Evolutionary conservation across 495 filamentous ascomycete genomes (phyloP).

Genomic region (Talaromyces thailandensis): DNA sequence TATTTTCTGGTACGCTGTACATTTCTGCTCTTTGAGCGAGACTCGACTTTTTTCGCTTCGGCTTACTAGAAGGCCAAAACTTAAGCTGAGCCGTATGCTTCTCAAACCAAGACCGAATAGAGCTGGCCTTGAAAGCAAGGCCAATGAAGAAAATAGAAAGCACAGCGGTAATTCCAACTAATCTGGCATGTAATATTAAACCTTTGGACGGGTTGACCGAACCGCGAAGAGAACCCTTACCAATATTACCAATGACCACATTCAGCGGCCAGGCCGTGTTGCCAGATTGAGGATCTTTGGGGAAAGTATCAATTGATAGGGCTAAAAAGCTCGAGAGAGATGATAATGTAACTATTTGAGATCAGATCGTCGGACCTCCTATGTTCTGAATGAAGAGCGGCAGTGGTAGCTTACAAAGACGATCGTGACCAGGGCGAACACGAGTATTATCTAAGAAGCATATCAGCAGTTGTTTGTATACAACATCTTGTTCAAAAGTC

Average conservation of each 20-base stretch:
- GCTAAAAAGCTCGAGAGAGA: neutral
- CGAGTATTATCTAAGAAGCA: neutral
- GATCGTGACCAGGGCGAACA: neutral
- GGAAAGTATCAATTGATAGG: neutral
- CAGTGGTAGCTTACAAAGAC: neutral
- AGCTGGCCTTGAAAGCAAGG: neutral
- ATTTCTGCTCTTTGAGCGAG: too few species aligned
- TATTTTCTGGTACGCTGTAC: too few species aligned
- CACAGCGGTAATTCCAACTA: too few species aligned
- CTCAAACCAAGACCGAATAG: neutral
- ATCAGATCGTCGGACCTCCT: neutral
- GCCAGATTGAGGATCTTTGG: neutral
- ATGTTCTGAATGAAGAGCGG: neutral
- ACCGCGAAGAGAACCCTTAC: neutral
- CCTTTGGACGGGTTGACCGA: too few species aligned
- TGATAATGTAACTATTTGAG: neutral
- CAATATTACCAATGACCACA: neutral
- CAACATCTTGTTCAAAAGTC: too few species aligned
- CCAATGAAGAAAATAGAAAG: neutral
- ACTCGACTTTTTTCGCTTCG: too few species aligned
- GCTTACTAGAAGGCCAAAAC: too few species aligned
- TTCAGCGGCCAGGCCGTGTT: neutral
- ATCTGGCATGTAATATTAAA: too few species aligned
- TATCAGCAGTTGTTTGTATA: neutral
- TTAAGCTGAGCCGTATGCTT: neutral